Percentiles rank a stretch among this genome's conserved stretches.
Conservation (phyloP, 2,329 filamentous ascomycete species). For the Clarireedia paspali region DNA sequence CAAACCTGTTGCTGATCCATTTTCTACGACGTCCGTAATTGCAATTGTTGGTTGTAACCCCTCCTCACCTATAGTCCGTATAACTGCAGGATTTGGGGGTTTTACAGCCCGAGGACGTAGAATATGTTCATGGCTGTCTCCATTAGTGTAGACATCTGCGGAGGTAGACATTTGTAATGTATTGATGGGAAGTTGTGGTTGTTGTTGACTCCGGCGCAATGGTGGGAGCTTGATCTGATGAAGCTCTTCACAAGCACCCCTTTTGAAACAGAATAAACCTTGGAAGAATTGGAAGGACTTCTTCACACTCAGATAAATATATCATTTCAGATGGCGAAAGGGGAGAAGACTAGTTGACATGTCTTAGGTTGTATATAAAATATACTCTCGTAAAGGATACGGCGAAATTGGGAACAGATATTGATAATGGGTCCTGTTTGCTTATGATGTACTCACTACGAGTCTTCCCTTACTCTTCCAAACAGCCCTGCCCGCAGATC, state of each 20-base stretch:
- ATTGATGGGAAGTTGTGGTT: neutral
- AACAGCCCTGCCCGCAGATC: neutral
- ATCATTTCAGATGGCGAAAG: neutral
- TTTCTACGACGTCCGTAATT: constrained; percentile 13
- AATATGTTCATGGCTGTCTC: constrained; percentile 26
- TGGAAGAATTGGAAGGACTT: neutral
- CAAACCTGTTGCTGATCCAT: constrained; percentile 17
- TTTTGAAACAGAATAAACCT: constrained; percentile 3
- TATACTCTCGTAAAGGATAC: neutral
- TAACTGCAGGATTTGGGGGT: constrained; percentile 20
- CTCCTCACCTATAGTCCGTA: constrained; percentile 22
- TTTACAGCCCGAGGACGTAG: constrained; percentile 26
- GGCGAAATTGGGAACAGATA: too few relatives aligned
- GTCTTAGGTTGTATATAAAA: too few relatives aligned
- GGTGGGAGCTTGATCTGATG: neutral
- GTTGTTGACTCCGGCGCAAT: too few relatives aligned
- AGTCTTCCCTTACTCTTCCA: too few relatives aligned
- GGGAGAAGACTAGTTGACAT: neutral
- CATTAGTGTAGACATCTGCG: constrained; percentile 21
- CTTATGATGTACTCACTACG: too few relatives aligned
- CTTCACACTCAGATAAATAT: neutral
- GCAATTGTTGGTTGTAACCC: constrained; percentile 13
- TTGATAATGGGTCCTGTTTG: too few relatives aligned
- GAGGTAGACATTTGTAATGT: constrained; percentile 25
- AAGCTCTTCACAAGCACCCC: constrained; percentile 2